Evolutionary conservation across 345 rosid genomes (phyloP), one percentile per base, ranked within the genome.

Genomic region (Eucalyptus globulus): DNA sequence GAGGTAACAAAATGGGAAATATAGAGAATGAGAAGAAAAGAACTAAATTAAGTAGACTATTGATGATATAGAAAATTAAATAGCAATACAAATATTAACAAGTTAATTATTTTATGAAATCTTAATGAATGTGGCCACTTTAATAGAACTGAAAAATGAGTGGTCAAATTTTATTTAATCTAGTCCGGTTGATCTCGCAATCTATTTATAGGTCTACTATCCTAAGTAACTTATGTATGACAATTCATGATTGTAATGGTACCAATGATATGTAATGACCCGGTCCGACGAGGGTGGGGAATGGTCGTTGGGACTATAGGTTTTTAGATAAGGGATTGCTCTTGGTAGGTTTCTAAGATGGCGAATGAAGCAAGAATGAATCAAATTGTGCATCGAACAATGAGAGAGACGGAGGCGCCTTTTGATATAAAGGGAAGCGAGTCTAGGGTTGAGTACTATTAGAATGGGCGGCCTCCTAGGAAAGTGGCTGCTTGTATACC

Each of bases 391-490:
- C 58, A 53, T 21, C 26, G 1, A 53, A 21, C 5, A 21, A 53
- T 1, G 1, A 53, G 58, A 53, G 26, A 53, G 58, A 53, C 0
- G 0, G 2, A 53, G 1, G 5, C 0, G 58, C 26, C 11, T 53
- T 21, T 53, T 0, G 5, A 53, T 4, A 53, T 53, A 53, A 53
- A 53, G 56, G 58, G 24, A 19, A 53, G 26, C 11, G 0, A 56
- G 29, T 26, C 29, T 26, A 56, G 3, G 62, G 12, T 56, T 0
- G 2, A 56, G 0, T 1, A 9, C 6, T 1, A 56, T 56, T 2
- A 9, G 29, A 0, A 56, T 24, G 29, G 29, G 0, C 1, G 1
- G 4, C 29, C 29, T 24, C 1, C 1, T 56, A 24, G 29, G 13
- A 56, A 56, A 10, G 62, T 56, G 29, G 6, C 0, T 24, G 0